Base-by-base conservation (phyloP, 2,329 filamentous ascomycete genomes). In the Ophiocordyceps robertsii region DNA sequence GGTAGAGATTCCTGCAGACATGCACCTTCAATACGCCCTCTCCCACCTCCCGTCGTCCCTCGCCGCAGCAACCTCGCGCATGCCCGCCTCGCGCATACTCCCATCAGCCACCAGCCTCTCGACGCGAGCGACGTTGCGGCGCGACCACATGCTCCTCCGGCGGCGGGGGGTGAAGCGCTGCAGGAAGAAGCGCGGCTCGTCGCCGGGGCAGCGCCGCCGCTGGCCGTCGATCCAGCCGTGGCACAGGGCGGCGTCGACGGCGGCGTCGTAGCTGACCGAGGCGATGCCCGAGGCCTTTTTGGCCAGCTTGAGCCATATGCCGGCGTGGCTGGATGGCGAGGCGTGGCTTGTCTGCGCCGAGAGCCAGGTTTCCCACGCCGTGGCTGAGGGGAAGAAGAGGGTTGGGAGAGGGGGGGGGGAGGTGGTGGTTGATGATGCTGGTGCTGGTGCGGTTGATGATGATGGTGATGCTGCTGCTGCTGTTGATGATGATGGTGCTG, bases 211-310 rank as follows among this genome's bases (percentile, higher is more conserved):
- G 31, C 31, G 31, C 31, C 59, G 60, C 2, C 64, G 64, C 50
- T 75, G 73, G 1, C 75, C 73, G 52, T 80, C 75, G 44, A 80
- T 80, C 75, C 76, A 80, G 36, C 77, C 76, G 51, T 70, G 72
- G 53, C 75, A 79, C 7, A 80, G 62, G 1, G 75, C 74, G 30
- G 64, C 57, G 51, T 78, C 70, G 16, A 80, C 63, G 1, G 75
- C 75, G 52, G 77, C 58, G 45, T 51, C 64, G 52, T 68, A 67
- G 14, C 64, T 66, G 13, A 77, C 56, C 0, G 69, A 69, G 1
- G 60, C 47, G n/a, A 64, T 55, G 4, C 56, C 53, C 2, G 64
- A 63, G 17, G 54, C 43, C 44, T 72, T 75, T 44, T 75, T 75
- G 38, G 63, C 62, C 21, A 74, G 58, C 40, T 68, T 63, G 14